Conservation (phyloP, 495 filamentous ascomycete species). For the Lasiosphaeriaceae sp. region DNA sequence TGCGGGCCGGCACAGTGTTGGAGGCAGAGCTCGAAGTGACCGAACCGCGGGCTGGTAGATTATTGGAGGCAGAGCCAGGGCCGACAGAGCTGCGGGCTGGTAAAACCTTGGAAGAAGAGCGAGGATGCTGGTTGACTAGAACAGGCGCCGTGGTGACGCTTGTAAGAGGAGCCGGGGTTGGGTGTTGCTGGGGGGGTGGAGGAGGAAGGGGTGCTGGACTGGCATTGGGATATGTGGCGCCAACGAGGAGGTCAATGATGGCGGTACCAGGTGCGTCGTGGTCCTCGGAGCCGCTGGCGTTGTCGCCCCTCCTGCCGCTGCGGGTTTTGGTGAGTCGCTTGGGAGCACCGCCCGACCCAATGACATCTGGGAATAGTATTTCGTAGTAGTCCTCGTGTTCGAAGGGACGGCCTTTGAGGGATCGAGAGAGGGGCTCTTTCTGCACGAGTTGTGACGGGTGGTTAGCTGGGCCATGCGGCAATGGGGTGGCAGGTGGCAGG, state of each 20-base stretch:
- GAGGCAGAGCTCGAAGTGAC: neutral
- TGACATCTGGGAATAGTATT: slow-evolving; percentile 47
- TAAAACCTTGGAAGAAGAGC: slow-evolving; percentile 3
- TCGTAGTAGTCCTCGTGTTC: slow-evolving; percentile 51
- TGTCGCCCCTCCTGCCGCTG: slow-evolving; percentile 32
- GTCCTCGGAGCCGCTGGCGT: slow-evolving; percentile 20
- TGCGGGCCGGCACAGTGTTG: slow-evolving; percentile 1
- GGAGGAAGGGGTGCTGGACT: slow-evolving; percentile 21
- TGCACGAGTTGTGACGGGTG: slow-evolving; percentile 5
- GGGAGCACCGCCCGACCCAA: slow-evolving; percentile 47
- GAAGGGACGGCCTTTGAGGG: slow-evolving; percentile 43
- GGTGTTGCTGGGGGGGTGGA: slow-evolving; percentile 3
- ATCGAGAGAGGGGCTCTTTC: slow-evolving; percentile 47
- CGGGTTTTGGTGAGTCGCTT: slow-evolving; percentile 48
- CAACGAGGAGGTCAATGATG: slow-evolving; percentile 31
- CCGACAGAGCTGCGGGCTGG: neutral
- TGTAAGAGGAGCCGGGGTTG: slow-evolving; percentile 2
- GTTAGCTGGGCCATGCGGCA: slow-evolving; percentile 6
- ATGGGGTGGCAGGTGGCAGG: neutral
- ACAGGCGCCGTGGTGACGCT: slow-evolving; percentile 18
- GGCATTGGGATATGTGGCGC: slow-evolving; percentile 19
- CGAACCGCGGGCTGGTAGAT: no score
- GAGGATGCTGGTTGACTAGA: slow-evolving; percentile 10
- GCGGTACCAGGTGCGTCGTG: slow-evolving; percentile 26
- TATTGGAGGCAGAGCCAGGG: no score